phyloP scores from a whole-genome alignment of 192 early-diverging fungal species.

The Paraglomus occultum region DNA sequence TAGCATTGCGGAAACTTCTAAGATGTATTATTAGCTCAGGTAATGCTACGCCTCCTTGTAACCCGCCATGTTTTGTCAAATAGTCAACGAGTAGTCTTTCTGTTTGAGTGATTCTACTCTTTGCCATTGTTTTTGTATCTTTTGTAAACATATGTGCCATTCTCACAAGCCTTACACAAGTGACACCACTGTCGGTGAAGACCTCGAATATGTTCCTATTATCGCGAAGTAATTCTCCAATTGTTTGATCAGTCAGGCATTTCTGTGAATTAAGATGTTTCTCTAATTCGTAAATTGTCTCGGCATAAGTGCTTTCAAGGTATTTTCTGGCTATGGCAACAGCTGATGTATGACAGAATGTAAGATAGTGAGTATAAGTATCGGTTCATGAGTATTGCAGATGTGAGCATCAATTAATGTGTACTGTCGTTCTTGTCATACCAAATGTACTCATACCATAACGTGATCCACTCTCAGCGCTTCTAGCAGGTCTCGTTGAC shows the following conservation, averaged over 20 bases:
- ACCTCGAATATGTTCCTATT: not conserved
- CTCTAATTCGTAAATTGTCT: constrained; percentile 4
- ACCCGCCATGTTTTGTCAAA: not conserved
- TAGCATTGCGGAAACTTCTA: not conserved
- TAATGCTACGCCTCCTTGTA: not conserved
- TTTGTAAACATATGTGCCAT: not conserved
- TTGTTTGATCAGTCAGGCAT: not conserved
- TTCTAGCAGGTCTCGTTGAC: no score
- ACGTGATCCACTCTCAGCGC: no score
- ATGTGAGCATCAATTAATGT: not conserved
- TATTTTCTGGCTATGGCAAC: not conserved
- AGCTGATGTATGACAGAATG: not conserved
- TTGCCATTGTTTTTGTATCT: constrained; percentile 2
- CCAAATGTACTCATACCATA: no score
- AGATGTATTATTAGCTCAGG: not conserved
- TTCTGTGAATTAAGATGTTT: not conserved
- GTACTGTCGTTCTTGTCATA: not conserved
- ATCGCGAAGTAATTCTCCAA: not conserved
- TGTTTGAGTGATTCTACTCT: constrained; percentile 2
- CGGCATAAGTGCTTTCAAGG: not conserved
- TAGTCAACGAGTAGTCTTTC: constrained; percentile 5
- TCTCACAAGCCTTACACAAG: not conserved
- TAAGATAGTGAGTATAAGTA: not conserved
- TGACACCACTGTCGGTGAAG: not conserved
- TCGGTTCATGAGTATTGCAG: no score